phyloP scores from a whole-genome alignment of 2,329 filamentous ascomycete genomes.

The Grosmannia huntii region DNA sequence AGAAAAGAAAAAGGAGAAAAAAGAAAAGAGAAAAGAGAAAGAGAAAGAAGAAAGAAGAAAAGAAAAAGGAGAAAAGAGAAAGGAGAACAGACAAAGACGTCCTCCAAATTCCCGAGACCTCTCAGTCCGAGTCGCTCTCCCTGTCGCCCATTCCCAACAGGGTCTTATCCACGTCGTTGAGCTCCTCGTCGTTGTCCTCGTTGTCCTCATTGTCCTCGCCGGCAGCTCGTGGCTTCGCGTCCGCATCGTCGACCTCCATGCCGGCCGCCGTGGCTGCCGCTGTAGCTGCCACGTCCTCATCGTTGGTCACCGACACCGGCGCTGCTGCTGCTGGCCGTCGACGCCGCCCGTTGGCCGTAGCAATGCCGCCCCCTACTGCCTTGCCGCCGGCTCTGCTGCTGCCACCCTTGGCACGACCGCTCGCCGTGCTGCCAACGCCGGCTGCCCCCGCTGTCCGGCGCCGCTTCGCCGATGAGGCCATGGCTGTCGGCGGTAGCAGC shows the following conservation, averaged over 20 bases:
- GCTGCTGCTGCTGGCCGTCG: background rate
- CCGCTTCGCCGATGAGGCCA: constrained; percentile 4
- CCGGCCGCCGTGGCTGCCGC: constrained; percentile 18
- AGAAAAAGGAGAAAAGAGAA: too few relatives aligned
- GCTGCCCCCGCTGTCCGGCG: constrained; percentile 6
- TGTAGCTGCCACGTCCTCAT: constrained; percentile 3
- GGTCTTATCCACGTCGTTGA: constrained; percentile 25
- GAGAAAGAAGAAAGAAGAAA: too few relatives aligned
- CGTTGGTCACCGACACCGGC: constrained; percentile 1
- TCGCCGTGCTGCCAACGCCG: background rate
- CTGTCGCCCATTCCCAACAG: constrained; percentile 20
- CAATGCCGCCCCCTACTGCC: background rate
- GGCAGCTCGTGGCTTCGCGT: constrained; percentile 26
- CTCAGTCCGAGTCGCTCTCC: constrained; percentile 21
- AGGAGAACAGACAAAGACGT: too few relatives aligned
- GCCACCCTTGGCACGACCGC: background rate
- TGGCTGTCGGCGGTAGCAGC: background rate
- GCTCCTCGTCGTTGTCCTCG: constrained; percentile 25
- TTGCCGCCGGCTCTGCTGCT: background rate
- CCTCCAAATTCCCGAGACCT: too few relatives aligned
- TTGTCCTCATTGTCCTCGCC: constrained; percentile 10
- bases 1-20: background rate
- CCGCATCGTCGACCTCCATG: constrained; percentile 27
- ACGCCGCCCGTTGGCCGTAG: background rate
- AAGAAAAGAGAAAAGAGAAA: background rate